Evolutionary conservation across 768 basidiomycete species (phyloP).

Genomic region (Hericium erinaceus): DNA sequence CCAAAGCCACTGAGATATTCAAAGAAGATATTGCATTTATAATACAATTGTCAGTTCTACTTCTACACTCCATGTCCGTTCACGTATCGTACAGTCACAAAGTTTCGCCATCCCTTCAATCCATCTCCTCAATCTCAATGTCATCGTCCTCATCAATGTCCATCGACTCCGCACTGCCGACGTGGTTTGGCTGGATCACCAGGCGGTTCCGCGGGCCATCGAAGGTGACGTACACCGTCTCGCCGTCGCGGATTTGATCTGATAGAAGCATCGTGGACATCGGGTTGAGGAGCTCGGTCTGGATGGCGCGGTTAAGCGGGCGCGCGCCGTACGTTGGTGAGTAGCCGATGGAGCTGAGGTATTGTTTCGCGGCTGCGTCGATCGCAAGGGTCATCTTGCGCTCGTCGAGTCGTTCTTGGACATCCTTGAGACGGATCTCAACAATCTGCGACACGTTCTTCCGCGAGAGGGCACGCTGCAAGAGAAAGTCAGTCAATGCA

Average conservation of each 20-base stretch:
- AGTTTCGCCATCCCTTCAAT: constrained; percentile 22
- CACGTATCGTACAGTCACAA: no score
- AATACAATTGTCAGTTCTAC: no score
- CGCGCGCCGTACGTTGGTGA: constrained; percentile 84
- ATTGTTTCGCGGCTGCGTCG: constrained; percentile 67
- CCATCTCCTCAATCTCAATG: constrained; percentile 66
- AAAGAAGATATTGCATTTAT: no score
- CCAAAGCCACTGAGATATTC: no score
- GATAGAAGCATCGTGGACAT: constrained; percentile 79
- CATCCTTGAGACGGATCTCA: constrained; percentile 77
- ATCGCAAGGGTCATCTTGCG: constrained; percentile 76
- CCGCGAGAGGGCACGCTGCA: constrained; percentile 70
- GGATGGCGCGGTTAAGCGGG: constrained; percentile 86
- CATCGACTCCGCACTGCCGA: constrained; percentile 41
- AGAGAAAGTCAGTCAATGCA: constrained; percentile 19
- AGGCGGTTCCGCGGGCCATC: constrained; percentile 79
- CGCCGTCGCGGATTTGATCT: constrained; percentile 73
- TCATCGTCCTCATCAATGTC: constrained; percentile 51
- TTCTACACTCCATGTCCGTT: no score
- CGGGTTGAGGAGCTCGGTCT: constrained; percentile 88
- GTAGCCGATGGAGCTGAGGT: constrained; percentile 68
- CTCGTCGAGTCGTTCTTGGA: constrained; percentile 70
- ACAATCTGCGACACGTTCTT: constrained; percentile 78
- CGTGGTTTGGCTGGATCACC: constrained; percentile 76
- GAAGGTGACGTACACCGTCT: constrained; percentile 64